These are phyloP conservation scores for Beauveria brongniartii DNA, from an alignment of 2,329 filamentous ascomycete genomes.

Conservation along the genomic window DNA sequence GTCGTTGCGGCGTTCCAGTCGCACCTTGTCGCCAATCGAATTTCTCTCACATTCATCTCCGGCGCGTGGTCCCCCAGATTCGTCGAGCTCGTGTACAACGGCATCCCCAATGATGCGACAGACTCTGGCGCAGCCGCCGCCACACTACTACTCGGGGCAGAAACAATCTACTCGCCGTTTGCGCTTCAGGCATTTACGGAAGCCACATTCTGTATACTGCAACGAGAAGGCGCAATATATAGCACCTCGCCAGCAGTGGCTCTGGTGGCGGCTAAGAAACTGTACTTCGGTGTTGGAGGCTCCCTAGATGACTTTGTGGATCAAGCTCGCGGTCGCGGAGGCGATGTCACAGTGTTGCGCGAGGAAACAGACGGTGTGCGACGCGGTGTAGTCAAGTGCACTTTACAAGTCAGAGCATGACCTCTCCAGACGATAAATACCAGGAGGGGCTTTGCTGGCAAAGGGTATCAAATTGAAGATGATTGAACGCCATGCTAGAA, in stretches of 20 bases:
- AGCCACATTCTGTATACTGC: conserved; percentile 52
- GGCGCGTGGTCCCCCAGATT: conserved; percentile 66
- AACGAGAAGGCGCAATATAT: conserved; percentile 30
- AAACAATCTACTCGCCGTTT: conserved; percentile 76
- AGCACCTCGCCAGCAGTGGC: conserved; percentile 37
- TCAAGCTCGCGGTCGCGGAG: conserved; percentile 40
- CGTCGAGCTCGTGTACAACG: conserved; percentile 45
- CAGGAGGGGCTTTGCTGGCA: neutral
- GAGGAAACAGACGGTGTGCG: conserved; percentile 55
- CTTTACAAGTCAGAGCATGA: conserved; percentile 19
- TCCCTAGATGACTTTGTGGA: conserved; percentile 68
- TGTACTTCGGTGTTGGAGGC: conserved; percentile 80
- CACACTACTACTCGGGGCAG: conserved; percentile 60
- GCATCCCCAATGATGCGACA: conserved; percentile 11
- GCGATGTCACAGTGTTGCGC: conserved; percentile 39
- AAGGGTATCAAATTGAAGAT: neutral
- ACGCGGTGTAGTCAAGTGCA: conserved; percentile 50
- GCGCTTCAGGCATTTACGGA: conserved; percentile 62
- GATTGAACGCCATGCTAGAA: neutral
- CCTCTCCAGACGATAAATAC: neutral
- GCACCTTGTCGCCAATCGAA: conserved; percentile 39
- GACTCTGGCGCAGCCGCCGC: conserved; percentile 3
- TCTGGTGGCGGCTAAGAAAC: conserved; percentile 65
- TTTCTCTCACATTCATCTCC: conserved; percentile 60
- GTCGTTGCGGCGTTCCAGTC: conserved; percentile 51